phyloP scores from a whole-genome alignment of 768 basidiomycete species.

The Sporobolomyces pararoseus region DNA sequence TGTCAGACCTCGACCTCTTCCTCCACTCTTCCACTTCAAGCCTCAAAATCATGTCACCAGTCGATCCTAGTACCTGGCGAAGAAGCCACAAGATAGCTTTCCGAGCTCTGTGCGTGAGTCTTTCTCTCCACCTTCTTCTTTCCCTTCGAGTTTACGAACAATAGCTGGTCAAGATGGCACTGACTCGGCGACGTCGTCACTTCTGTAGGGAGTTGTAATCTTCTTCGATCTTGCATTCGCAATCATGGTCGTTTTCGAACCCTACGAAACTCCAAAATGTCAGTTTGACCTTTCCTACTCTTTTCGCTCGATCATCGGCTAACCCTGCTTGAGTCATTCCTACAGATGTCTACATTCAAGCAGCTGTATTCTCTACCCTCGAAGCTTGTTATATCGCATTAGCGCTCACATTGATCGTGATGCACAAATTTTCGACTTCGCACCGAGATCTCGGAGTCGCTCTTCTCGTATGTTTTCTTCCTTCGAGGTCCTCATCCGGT shows the following conservation, averaged over 20 bases:
- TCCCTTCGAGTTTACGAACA: neutral
- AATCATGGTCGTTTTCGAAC: neutral
- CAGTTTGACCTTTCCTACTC: no score
- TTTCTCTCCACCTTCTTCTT: neutral
- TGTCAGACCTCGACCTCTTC: neutral
- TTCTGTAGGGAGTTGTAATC: neutral
- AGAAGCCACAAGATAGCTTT: neutral
- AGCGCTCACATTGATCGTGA: neutral
- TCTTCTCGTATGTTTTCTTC: neutral
- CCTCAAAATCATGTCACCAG: neutral
- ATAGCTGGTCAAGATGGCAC: neutral
- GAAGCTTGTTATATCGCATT: neutral
- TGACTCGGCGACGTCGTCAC: no score
- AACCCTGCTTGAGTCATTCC: no score
- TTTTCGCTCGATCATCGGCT: no score
- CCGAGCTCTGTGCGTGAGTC: neutral
- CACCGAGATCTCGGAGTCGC: neutral
- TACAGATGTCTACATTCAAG: slow-evolving; percentile 9
- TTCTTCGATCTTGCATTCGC: neutral
- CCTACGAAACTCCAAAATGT: slow-evolving; percentile 2
- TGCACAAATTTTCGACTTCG: slow-evolving; percentile 1
- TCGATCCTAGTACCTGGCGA: neutral
- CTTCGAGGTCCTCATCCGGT: neutral
- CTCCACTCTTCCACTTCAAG: neutral
- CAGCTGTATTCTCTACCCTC: neutral